A percentile compares a stretch with the other conserved stretches of the same genome.
Evolutionary conservation across 163 green algal species (phyloP).

Genomic region (Chlamydomonas reinhardtii): DNA sequence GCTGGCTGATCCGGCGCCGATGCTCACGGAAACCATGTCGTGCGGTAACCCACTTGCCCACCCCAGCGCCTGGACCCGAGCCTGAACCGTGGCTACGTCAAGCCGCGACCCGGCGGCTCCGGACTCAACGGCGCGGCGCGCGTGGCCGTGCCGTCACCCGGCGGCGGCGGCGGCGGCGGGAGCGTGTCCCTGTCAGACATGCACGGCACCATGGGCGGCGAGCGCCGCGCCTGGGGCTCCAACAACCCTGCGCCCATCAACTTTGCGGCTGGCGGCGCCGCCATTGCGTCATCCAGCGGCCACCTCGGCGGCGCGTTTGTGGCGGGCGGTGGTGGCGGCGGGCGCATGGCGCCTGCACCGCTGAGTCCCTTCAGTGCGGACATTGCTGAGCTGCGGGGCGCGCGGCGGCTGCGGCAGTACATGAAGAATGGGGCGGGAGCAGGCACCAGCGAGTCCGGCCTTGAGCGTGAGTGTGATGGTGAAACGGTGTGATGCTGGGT

Average conservation of each 20-base stretch:
- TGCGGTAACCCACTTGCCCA: too few species aligned
- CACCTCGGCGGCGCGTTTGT: not conserved
- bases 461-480: conserved; percentile 22
- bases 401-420: conserved; percentile 28
- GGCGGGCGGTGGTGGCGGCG: too few species aligned
- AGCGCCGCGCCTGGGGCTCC: conserved; percentile 3
- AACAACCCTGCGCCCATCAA: not conserved
- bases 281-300: too few species aligned
- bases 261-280: too few species aligned
- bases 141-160: not conserved
- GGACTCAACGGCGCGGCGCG: not conserved
- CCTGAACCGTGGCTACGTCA: conserved; percentile 1
- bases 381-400: conserved; percentile 32
- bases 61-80: not conserved
- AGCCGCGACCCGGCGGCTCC: not conserved
- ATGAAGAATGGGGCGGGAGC: not conserved
- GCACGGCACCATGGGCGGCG: not conserved
- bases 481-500: not conserved
- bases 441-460: not conserved
- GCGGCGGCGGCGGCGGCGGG: not conserved
- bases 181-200: too few species aligned
- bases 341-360: not conserved
- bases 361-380: conserved; percentile 14
- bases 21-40: not conserved
- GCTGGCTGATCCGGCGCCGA: too few species aligned